phyloP scores from a whole-genome alignment of 2,329 filamentous ascomycete species.

The Aspergillus hortae region DNA sequence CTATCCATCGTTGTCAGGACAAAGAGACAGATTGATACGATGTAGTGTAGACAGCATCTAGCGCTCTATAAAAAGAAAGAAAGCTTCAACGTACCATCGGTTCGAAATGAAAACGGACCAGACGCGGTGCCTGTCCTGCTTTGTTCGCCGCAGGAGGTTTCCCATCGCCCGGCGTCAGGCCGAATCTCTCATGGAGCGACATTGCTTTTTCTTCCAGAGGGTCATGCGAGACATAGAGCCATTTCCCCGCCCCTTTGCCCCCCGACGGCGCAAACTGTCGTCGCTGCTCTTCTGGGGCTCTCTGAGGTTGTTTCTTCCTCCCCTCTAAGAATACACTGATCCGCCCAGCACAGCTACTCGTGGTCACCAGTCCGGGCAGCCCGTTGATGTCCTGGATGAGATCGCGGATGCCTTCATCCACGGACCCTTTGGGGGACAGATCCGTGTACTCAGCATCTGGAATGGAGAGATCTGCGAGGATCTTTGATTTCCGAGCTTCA shows the following conservation, averaged over 20 bases:
- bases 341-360: constrained; percentile 86
- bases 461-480: constrained; percentile 66
- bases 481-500: constrained; percentile 63
- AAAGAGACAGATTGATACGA: background rate
- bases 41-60: background rate
- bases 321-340: constrained; percentile 88
- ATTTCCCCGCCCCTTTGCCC: constrained; percentile 79
- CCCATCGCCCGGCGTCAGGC: constrained; percentile 36
- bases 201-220: constrained; percentile 47
- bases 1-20: constrained; percentile 43
- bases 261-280: constrained; percentile 59
- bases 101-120: constrained; percentile 86
- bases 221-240: constrained; percentile 87
- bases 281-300: constrained; percentile 10
- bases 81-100: constrained; percentile 71
- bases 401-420: constrained; percentile 73
- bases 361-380: constrained; percentile 75
- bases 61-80: background rate
- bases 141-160: constrained; percentile 26
- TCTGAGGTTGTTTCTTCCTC: constrained; percentile 42
- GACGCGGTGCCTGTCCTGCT: constrained; percentile 47
- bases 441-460: constrained; percentile 73
- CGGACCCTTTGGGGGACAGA: constrained; percentile 80
- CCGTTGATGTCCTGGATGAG: constrained; percentile 77
- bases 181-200: constrained; percentile 39